These are phyloP conservation scores for Thermomucor indicae-seudaticae DNA, from an alignment of 371 early-diverging fungal genomes.

Conservation along the genomic window DNA sequence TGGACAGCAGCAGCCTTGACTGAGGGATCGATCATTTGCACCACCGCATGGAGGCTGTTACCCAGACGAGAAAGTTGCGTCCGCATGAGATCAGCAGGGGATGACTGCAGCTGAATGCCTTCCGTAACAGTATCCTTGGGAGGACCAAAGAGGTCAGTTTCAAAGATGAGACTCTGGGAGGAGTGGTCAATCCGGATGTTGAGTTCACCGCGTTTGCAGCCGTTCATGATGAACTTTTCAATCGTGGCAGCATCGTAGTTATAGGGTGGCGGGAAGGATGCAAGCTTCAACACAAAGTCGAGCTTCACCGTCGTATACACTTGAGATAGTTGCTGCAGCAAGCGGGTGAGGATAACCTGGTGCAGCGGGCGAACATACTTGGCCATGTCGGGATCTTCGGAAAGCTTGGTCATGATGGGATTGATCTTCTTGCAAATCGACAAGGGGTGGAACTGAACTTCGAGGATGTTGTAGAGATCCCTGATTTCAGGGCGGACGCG, in stretches of 20 bases:
- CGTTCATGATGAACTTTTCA: constrained; percentile 97
- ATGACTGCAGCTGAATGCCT: constrained; percentile 82
- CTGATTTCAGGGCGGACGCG: constrained; percentile 88
- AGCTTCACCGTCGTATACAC: constrained; percentile 96
- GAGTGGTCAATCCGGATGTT: constrained; percentile 93
- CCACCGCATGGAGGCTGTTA: constrained; percentile 76
- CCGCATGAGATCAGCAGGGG: constrained; percentile 86
- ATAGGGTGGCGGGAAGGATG: constrained; percentile 84
- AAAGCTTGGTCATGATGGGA: constrained; percentile 73
- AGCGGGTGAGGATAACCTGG: constrained; percentile 90
- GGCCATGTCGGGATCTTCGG: constrained; percentile 70
- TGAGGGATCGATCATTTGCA: constrained; percentile 82
- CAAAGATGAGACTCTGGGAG: constrained; percentile 87
- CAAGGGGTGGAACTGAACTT: constrained; percentile 97
- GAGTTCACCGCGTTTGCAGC: constrained; percentile 93
- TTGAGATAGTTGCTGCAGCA: constrained; percentile 94
- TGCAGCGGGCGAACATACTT: constrained; percentile 92
- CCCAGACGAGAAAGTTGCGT: constrained; percentile 77
- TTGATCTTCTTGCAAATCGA: constrained; percentile 94
- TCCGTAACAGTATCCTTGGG: constrained; percentile 70
- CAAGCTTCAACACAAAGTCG: constrained; percentile 84
- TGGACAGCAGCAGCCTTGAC: constrained; percentile 60
- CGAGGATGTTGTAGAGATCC: constrained; percentile 91
- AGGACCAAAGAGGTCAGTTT: constrained; percentile 78
- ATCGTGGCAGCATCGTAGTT: constrained; percentile 83